A percentile compares a stretch with the other conserved stretches of the same genome.
phyloP scores from a whole-genome alignment of 1,139 yeast species.

The Nadsonia commutata region DNA sequence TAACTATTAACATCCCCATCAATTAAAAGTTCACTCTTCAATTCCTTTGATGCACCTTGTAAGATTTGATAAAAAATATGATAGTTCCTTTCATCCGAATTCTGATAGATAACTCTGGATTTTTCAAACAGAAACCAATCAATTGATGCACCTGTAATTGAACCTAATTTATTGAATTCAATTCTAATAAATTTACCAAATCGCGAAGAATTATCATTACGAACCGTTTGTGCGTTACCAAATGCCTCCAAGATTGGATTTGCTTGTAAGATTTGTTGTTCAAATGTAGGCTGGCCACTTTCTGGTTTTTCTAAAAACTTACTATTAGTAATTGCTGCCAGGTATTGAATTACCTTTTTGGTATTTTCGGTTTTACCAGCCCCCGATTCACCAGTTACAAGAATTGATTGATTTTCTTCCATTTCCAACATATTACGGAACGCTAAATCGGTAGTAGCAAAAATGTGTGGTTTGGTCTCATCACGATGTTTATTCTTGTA shows the following conservation, averaged over 20 bases:
- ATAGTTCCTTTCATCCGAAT: constrained; percentile 67
- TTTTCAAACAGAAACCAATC: constrained; percentile 92
- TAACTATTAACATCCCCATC: constrained; percentile 32
- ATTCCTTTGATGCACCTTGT: constrained; percentile 42
- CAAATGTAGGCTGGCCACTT: constrained; percentile 31
- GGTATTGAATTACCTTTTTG: constrained; percentile 85
- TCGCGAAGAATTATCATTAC: constrained; percentile 89
- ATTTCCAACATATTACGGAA: constrained; percentile 59
- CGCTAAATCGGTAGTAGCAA: constrained; percentile 81
- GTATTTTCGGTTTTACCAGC: constrained; percentile 98
- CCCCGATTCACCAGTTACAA: constrained; percentile 97
- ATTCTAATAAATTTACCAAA: constrained; percentile 93
- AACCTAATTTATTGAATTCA: constrained; percentile 50
- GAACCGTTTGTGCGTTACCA: constrained; percentile 93
- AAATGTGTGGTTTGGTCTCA: constrained; percentile 59
- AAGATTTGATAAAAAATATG: constrained; percentile 85
- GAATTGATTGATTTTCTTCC: constrained; percentile 68
- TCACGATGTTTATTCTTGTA: constrained; percentile 36
- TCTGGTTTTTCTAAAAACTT: constrained; percentile 6
- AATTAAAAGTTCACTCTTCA: constrained; percentile 36
- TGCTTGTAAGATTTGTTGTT: constrained; percentile 77
- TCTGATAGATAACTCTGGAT: constrained; percentile 80
- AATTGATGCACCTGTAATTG: constrained; percentile 76
- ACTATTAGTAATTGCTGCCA: constrained; percentile 52
- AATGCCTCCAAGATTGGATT: constrained; percentile 93